phyloP scores from a whole-genome alignment of 768 basidiomycete genomes.

The Amanita pseudoporphyria region DNA sequence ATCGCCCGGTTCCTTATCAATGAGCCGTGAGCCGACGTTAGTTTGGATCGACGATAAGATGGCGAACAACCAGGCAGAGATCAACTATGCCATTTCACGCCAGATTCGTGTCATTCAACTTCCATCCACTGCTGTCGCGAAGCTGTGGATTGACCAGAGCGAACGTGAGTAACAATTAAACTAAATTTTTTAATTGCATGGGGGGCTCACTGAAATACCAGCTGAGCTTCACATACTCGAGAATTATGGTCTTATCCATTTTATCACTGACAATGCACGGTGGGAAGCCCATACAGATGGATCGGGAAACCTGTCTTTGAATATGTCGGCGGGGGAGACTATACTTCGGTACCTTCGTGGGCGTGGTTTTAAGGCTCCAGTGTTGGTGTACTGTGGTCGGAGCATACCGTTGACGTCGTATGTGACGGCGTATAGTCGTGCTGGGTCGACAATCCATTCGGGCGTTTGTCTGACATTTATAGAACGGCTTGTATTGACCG shows the following conservation, averaged over 20 bases:
- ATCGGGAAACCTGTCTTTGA: constrained; percentile 7
- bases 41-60: constrained; percentile 22
- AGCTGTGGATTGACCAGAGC: constrained; percentile 19
- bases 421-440: constrained; percentile 12
- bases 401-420: constrained; percentile 14
- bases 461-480: background rate
- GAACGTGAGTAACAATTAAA: constrained; percentile 11
- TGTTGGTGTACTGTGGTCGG: constrained; percentile 15
- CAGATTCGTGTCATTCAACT: constrained; percentile 18
- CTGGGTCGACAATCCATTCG: constrained; percentile 13
- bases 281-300: constrained; percentile 8
- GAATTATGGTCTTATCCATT: constrained; percentile 13
- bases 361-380: constrained; percentile 12
- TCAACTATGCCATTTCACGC: constrained; percentile 10
- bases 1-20: background rate
- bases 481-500: background rate
- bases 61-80: constrained; percentile 11
- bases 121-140: constrained; percentile 19
- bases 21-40: constrained; percentile 11
- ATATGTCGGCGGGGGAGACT: constrained; percentile 18
- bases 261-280: constrained; percentile 23
- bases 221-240: constrained; percentile 18
- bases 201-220: background rate
- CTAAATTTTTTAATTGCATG: background rate
- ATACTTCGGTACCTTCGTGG: constrained; percentile 18